Base-by-base conservation (phyloP, 1,284 basidiomycete genomes). In the Leccinum pseudoinsigne region DNA sequence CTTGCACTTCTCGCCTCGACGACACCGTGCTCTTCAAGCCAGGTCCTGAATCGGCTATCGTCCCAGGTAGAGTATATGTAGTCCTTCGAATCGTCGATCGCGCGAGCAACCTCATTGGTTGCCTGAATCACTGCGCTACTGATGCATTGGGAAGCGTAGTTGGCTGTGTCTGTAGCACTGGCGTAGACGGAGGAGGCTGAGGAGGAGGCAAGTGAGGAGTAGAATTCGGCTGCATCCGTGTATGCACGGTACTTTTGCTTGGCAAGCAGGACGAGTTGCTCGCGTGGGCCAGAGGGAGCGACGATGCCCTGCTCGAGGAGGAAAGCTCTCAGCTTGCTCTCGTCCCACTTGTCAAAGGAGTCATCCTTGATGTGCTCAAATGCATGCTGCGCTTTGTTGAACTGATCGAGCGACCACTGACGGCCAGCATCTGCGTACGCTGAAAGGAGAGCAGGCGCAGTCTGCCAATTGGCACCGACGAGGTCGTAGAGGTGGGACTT, bases 1-100 rank as follows among this genome's bases (percentile, higher is more conserved):
- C 84, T 84, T 63, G 88, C 79, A 16, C 82, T 78, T 66, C 87
- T 85, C 12, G 87, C 83, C 71, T 92, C 86, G 65, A 94, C 74
- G 42, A 93, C 77, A 38, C 89, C 88, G 71, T 92, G 87, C 53
- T 88, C 81, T 69, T 90, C 86, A 56, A 96, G 85, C 78, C 89
- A 97, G 0, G 74, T 74, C 62, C 86, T 81, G 55, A 93, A 77
- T 65, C 84, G 80, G 70, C 83, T 89, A 69, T 97, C 93, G 64
- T 89, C 86, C 95, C 95, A 97, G 2, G 88, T 85, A 0, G 91
- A 93, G 75, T 92, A 96, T 7, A 95, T 78, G 69, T 95, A 96
- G 76, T 97, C 94, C 73, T 87, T 92, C 36, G 87, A 77, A 66
- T 92, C 86, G 62, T 95, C 89, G 47, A 95, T 75, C 18, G 80